These are phyloP conservation scores for Lentinula raphanica DNA, from an alignment of 768 basidiomycete species.

Conservation along the genomic window DNA sequence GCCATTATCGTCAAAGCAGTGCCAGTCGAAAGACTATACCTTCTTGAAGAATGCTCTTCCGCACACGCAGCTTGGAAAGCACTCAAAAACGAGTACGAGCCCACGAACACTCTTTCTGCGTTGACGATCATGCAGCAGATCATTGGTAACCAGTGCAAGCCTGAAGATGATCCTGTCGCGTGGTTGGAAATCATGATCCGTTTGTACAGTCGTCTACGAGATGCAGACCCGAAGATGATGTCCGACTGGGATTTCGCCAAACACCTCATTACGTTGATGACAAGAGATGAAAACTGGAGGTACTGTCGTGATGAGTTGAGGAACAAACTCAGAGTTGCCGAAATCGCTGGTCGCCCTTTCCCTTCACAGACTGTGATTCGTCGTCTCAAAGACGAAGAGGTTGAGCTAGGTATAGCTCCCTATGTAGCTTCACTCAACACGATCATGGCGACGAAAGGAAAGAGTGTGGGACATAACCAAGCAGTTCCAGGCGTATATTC, in stretches of 20 bases:
- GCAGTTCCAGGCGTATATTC: no score
- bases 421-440: not conserved
- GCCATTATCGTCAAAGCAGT: constrained; percentile 11
- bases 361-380: no score
- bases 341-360: no score
- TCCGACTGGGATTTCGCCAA: constrained; percentile 7
- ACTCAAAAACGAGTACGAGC: constrained; percentile 12
- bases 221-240: not conserved
- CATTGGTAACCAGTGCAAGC: not conserved
- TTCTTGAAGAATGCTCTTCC: constrained; percentile 10
- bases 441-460: not conserved
- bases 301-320: no score
- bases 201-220: not conserved
- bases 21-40: constrained; percentile 7
- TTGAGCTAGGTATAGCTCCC: not conserved
- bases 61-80: constrained; percentile 14
- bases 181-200: not conserved
- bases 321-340: no score
- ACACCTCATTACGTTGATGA: constrained; percentile 5
- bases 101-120: constrained; percentile 1
- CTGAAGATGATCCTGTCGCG: not conserved
- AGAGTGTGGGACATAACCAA: not conserved
- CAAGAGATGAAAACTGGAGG: not conserved
- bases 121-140: constrained; percentile 10
- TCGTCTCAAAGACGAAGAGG: no score